Conservation (phyloP, 1,139 yeast genomes). For the Hansenula anomala region DNA sequence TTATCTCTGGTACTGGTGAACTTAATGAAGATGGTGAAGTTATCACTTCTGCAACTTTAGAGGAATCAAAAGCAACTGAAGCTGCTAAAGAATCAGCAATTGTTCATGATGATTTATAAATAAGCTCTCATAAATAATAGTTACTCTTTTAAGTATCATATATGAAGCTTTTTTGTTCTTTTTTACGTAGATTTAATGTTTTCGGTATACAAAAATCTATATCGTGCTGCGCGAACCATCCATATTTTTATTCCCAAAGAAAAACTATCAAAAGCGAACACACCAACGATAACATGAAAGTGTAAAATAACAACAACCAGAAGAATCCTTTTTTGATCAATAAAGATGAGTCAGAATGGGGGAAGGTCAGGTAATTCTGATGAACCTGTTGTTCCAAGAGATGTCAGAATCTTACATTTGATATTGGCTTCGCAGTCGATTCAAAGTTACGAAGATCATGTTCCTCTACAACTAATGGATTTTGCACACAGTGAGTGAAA, state of each 20-base stretch:
- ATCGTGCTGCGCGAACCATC: too few relatives aligned
- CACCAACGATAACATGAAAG: too few relatives aligned
- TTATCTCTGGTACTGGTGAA: constrained; percentile 78
- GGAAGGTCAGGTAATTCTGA: constrained; percentile 7
- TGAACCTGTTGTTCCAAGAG: constrained; percentile 61
- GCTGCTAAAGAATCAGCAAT: neutral
- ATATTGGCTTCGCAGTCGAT: constrained; percentile 93
- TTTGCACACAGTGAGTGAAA: constrained; percentile 65
- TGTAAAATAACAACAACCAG: too few relatives aligned
- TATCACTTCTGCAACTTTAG: constrained; percentile 17
- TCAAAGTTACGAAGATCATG: constrained; percentile 89
- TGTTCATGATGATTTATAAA: constrained; percentile 17
- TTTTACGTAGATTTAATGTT: too few relatives aligned
- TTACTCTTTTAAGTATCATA: too few relatives aligned
- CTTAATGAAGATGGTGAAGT: constrained; percentile 31
- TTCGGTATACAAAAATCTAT: too few relatives aligned
- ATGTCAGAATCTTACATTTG: constrained; percentile 83
- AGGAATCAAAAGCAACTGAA: constrained; percentile 8
- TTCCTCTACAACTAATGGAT: constrained; percentile 92
- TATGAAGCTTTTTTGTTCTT: too few relatives aligned
- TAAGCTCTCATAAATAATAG: neutral
- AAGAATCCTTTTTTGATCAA: neutral
- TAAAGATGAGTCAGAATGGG: neutral
- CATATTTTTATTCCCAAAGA: too few relatives aligned
- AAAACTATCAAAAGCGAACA: too few relatives aligned